Evolutionary conservation across 495 filamentous ascomycete genomes (phyloP), one percentile per base, ranked within the genome.

Genomic region (Lindgomyces ingoldianus): DNA sequence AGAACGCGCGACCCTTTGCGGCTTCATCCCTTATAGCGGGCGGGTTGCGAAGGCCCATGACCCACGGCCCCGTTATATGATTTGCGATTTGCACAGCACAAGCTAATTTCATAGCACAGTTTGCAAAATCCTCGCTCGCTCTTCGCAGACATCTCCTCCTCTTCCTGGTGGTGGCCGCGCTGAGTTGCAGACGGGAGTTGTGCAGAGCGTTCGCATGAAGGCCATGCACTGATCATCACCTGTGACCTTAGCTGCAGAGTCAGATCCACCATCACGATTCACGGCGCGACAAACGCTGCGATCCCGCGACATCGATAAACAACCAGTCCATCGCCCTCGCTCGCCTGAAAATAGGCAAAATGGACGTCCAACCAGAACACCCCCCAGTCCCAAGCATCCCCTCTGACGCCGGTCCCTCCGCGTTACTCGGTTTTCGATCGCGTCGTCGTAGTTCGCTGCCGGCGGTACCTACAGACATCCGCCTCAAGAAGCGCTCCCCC

Each of bases 401-500:
- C 46, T 24, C 65, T 33, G 68, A 49, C 55, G 39, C 53, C 27
- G 24, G 39, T 21, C 47, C 62, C 25, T 33, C 54, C 16, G 44
- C 54, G 22, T 19, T 26, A 36, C 57, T 45, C 25, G 50, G 51
- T 36, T 11, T 50, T 11, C 53, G 60, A n/a, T 51, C 59, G 42
- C 68, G 53, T 1, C 63, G 64, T 9, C 61, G 60, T 46, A 63
- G 63, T 52, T 66, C 64, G 27, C 60, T 65, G 26, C 60, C 63
- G 21, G 55, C 60, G 14, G 57, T 47, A 22, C 22, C 52, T 21
- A 54, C 57, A 18, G 70, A 72, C 29, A n/a, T 51, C 21, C 68
- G 49, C 25, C 21, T 57, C 27, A 67, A 56, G 53, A 68, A 60
- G 46, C 67, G 64, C 60, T 71, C 76, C 39, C 70, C 74, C 55